Percentiles rank a stretch among this genome's conserved stretches.
These are phyloP conservation scores for Podila epigama DNA, from an alignment of 192 early-diverging fungal genomes.

Conservation along the genomic window DNA sequence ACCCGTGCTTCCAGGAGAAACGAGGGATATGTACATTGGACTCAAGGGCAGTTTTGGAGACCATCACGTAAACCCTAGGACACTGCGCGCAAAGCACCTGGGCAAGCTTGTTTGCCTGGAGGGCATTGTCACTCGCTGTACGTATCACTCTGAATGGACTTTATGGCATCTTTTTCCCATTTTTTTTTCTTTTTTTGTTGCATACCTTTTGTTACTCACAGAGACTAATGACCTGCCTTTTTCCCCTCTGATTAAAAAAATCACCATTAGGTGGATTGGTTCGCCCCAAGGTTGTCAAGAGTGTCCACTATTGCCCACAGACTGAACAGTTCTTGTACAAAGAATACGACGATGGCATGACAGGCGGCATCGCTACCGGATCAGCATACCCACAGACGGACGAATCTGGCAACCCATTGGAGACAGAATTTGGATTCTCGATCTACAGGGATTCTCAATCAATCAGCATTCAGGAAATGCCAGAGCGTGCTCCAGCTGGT, in stretches of 20 bases:
- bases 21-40: conserved; percentile 75
- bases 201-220: neutral
- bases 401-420: conserved; percentile 89
- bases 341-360: conserved; percentile 88
- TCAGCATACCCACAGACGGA: conserved; percentile 94
- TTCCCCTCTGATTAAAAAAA: too few species aligned
- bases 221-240: neutral
- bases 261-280: conserved; percentile 90
- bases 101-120: conserved; percentile 93
- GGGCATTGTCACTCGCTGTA: conserved; percentile 97
- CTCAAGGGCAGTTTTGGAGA: conserved; percentile 94
- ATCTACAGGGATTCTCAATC: conserved; percentile 93
- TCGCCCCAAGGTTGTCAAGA: conserved; percentile 90
- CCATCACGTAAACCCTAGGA: conserved; percentile 86
- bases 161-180: neutral
- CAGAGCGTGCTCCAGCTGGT: conserved; percentile 94
- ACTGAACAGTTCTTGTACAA: conserved; percentile 82
- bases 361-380: conserved; percentile 71
- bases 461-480: conserved; percentile 98
- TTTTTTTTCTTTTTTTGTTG: neutral
- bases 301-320: conserved; percentile 92
- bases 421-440: conserved; percentile 92
- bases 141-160: too few species aligned
- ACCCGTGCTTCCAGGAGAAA: conserved; percentile 33
- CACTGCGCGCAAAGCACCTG: conserved; percentile 77